Evolutionary conservation across 2,329 filamentous ascomycete genomes (phyloP).

Genomic region (Reticulascus tulasneorum): DNA sequence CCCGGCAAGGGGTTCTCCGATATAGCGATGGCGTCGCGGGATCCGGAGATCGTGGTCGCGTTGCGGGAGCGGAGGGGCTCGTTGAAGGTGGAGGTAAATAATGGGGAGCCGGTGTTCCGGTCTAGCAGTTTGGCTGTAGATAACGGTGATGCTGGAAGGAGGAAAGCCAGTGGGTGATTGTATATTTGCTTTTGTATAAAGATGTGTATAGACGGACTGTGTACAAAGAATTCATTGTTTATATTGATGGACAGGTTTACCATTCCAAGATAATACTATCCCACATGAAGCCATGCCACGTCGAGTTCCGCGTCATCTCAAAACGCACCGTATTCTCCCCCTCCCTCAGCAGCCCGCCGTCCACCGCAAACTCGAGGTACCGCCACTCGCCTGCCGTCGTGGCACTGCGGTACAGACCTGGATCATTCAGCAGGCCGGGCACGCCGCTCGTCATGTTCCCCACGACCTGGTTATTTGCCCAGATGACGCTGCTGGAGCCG

Average conservation of each 20-base stretch:
- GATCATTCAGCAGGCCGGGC: conserved; percentile 32
- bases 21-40: background rate
- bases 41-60: background rate
- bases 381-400: conserved; percentile 45
- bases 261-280: conserved; percentile 23
- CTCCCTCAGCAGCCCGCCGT: conserved; percentile 13
- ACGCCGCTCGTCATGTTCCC: conserved; percentile 35
- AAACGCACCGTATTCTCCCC: conserved; percentile 22
- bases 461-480: conserved; percentile 34
- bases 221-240: background rate
- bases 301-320: conserved; percentile 20
- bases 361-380: conserved; percentile 34
- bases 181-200: no score
- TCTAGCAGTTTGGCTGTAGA: no score
- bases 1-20: conserved; percentile 1
- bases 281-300: conserved; percentile 24
- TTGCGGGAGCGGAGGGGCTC: background rate
- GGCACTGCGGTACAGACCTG: conserved; percentile 42
- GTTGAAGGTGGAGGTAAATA: no score
- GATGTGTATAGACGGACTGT: background rate
- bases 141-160: no score
- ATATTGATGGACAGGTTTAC: conserved; percentile 7
- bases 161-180: no score
- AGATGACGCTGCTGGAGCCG: conserved; percentile 33
- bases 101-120: no score